Conservation (phyloP, 2,329 filamentous ascomycete species). For the Ascochyta fabae region DNA sequence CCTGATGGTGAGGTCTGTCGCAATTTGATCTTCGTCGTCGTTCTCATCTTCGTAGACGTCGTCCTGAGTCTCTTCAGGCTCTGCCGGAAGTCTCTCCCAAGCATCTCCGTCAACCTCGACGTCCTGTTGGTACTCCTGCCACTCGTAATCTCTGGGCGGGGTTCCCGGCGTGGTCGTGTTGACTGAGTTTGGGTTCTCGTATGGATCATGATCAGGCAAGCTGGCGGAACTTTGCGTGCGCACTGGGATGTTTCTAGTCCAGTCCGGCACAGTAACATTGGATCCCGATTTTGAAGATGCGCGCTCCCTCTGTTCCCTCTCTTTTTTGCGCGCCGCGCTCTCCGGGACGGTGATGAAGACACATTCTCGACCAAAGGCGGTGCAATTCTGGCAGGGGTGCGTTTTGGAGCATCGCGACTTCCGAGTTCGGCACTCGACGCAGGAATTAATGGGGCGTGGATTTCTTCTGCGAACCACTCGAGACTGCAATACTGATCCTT, state of each 20-base stretch:
- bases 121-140: constrained; percentile 49
- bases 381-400: constrained; percentile 49
- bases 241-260: constrained; percentile 47
- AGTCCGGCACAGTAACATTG: constrained; percentile 38
- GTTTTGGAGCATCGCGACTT: constrained; percentile 50
- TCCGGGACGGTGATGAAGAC: constrained; percentile 50
- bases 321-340: constrained; percentile 47
- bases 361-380: constrained; percentile 48
- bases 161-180: constrained; percentile 47
- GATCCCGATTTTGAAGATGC: constrained; percentile 36
- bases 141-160: constrained; percentile 48
- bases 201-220: constrained; percentile 33
- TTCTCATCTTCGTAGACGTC: constrained; percentile 49
- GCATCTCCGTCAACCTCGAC: constrained; percentile 47
- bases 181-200: constrained; percentile 37
- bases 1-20: constrained; percentile 47
- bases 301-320: constrained; percentile 40
- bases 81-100: constrained; percentile 46
- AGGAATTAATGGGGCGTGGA: constrained; percentile 49
- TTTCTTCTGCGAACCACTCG: constrained; percentile 48
- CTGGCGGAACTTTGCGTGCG: constrained; percentile 37
- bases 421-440: constrained; percentile 48
- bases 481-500: constrained; percentile 46
- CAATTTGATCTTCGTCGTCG: constrained; percentile 48
- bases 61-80: constrained; percentile 47